Base-by-base conservation (phyloP, 495 filamentous ascomycete species). In the Aspergillus diversus region DNA sequence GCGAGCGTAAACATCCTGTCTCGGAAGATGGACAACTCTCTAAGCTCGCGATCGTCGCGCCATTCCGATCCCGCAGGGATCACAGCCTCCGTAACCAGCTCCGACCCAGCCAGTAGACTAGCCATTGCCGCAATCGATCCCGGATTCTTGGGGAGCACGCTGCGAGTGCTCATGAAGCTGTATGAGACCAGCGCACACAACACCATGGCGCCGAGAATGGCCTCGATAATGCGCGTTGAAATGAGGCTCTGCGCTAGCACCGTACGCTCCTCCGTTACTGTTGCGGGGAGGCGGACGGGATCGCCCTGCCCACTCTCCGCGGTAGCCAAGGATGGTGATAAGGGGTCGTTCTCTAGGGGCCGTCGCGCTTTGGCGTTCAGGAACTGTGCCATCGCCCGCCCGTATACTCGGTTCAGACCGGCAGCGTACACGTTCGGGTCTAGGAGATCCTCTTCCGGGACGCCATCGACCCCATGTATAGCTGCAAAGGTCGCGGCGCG, bases 341-440 rank as follows among this genome's bases (percentile, higher is more conserved):
- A 43, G 6, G 39, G 39, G n/a, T 43, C 39, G 3, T 43, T n/a
- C 4, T 12, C 11, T 43, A n/a, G 12, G 7, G n/a, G 11, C 39
- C 39, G 39, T 49, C 46, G 37, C 13, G 37, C 37, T 15, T 49
- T 49, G 4, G 13, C 15, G 1, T 16, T 16, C 4, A 49, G 46
- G 5, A 49, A 11, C 15, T 49, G 46, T 3, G 46, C 17, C 46
- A 49, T 49, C 15, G 17, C 46, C 13, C 8, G 12, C 8, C 46
- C 46, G 17, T 49, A 49, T 1, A 49, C 46, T 17, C 32, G 27
- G 27, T 46, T 7, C 1, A 33, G 32, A 51, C 46, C 12, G 33
- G 48, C 5, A 33, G 59, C 15, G 50, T 54, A 51, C 46, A 43
- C 31, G 43, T 46, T 31, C 50, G 59, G 13, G 54, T 51, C 59